Evolutionary conservation across 352 stramenopile species (phyloP), one percentile per base, ranked within the genome.

Genomic region (Phytophthora palmivora): DNA sequence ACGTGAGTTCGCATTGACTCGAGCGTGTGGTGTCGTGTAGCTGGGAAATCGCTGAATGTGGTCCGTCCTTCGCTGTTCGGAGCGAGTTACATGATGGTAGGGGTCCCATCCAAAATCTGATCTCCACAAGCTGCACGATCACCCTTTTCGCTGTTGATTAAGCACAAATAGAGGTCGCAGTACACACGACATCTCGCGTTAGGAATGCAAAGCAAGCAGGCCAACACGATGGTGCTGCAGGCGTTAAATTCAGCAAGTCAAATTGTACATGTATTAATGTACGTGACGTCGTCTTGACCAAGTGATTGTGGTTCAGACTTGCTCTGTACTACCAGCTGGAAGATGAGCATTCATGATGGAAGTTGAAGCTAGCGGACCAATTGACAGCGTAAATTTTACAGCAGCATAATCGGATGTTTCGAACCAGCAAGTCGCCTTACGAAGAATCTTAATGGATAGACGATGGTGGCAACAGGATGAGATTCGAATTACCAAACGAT

Each of bases 1-100:
- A 55, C 28, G 43, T 42, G 32, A 10, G 14, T n/a, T 9, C 38
- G 49, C 63, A 70, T 70, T 1, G 26, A 22, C n/a, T 15, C 42
- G 16, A 16, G 16, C 4, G 34, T 30, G 36, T 22, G 16, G 26
- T 54, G 59, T 52, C 16, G 49, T 46, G 7, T 48, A 30, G 51
- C 19, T 63, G 30, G 52, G n/a, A 70, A 70, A 70, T 56, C 16
- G 30, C 30, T 18, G 11, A 70, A 64, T 70, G 61, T 43, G 1
- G 18, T 52, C 45, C 45, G 26, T 41, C 45, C 30, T 52, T 41
- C 26, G 45, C 18, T 51, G 45, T 28, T 30, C 15, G 36, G 36
- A 42, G 16, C 28, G 14, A 19, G 24, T 43, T 26, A 43, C 33
- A 32, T 21, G 22, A 37, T 33, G 55, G 46, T 14, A 36, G 38